Base-by-base conservation (phyloP, 2,329 filamentous ascomycete genomes). In the Scedosporium dehoogii region DNA sequence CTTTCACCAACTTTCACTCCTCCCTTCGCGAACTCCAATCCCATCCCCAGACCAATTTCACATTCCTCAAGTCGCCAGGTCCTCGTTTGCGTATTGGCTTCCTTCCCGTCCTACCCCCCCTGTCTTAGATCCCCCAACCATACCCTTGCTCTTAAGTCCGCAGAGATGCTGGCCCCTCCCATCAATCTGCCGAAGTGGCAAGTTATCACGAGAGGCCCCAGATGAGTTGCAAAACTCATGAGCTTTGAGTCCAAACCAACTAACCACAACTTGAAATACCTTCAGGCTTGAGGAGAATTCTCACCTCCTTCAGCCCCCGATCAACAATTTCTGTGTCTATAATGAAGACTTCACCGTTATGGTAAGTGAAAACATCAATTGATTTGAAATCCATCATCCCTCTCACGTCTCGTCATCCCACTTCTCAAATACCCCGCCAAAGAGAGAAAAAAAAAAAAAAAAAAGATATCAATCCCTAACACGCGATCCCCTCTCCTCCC, bases 321-420 rank as follows among this genome's bases (percentile, higher is more conserved):
- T 97, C 71, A 97, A 97, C 79, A 97, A 97, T 79, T 96, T 94
- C 80, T 97, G 92, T 78, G 91, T 97, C 70, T 96, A 96, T 79
- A 89, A 96, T 73, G 84, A 89, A 62, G 84, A 85, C 70, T 84
- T 93, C 64, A 92, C 88, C 51, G 89, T 94, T 72, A 94, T 94
- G 90, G 87, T 88, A 67, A 59, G 67, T 63, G 10, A 18, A 21
- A 46, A 16, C 29, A 33, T 33, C 29, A 33, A 33, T 33, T 33
- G 29, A 16, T 46, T 46, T 16, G 6, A 16, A 16, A 46, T 18
- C 42, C 42, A 42, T 44, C n/a, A 23, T 14, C 38, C 33, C 25
- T 55, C 6, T 58, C 12, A 10, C 5, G 18, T 25, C 16, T 29
- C 14, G 6, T 21, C 27, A 14, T 27, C 16, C 46, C 41, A 27